Evolutionary conservation across 2,329 filamentous ascomycete species (phyloP).

Genomic region (Dichotomopilus funicola): DNA sequence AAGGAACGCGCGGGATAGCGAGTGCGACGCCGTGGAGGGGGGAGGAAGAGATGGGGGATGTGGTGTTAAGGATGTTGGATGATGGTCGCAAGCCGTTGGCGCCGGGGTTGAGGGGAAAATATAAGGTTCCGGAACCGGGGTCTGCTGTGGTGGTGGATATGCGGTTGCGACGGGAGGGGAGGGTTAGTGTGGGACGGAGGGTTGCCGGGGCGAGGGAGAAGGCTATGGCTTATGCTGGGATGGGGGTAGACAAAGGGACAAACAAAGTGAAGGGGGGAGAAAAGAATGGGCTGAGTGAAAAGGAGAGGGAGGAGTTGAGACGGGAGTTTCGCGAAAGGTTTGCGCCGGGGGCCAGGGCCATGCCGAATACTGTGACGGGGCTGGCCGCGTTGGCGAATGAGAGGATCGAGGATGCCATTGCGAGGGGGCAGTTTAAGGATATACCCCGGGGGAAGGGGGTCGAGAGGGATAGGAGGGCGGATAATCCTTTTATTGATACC

Average conservation of each 20-base stretch:
- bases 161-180: conserved; percentile 38
- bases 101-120: conserved; percentile 41
- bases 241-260: conserved; percentile 41
- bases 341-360: conserved; percentile 59
- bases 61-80: conserved; percentile 75
- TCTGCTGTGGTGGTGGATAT: conserved; percentile 42
- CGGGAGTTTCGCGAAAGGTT: conserved; percentile 78
- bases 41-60: conserved; percentile 65
- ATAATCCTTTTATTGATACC: conserved; percentile 87
- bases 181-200: conserved; percentile 39
- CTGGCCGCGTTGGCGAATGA: conserved; percentile 82
- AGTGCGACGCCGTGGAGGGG: conserved; percentile 70
- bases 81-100: conserved; percentile 68
- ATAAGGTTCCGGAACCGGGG: conserved; percentile 34
- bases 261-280: conserved; percentile 63
- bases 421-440: conserved; percentile 76
- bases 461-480: conserved; percentile 74
- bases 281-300: conserved; percentile 52
- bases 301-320: conserved; percentile 66
- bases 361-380: conserved; percentile 72
- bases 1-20: conserved; percentile 62
- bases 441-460: conserved; percentile 73
- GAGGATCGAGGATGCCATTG: conserved; percentile 85
- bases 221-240: conserved; percentile 44
- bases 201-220: conserved; percentile 51